phyloP scores from a whole-genome alignment of 306 rosid species.

The Castanospermum australe region DNA sequence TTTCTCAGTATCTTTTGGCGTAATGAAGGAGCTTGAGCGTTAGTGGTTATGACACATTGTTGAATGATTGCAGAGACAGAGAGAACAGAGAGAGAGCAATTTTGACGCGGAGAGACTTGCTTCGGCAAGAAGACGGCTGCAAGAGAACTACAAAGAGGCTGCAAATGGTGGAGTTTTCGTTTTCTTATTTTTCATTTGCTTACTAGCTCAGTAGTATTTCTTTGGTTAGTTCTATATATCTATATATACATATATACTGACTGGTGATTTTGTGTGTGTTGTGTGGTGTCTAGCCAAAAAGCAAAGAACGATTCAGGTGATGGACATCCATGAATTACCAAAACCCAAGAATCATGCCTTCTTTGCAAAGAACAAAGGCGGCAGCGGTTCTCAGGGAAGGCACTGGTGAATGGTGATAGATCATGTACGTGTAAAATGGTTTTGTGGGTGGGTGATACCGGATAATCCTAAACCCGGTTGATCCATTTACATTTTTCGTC shows the following conservation, averaged over 20 bases:
- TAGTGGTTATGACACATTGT: slow-evolving; percentile 15
- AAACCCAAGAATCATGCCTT: slow-evolving; percentile 83
- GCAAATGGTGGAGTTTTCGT: slow-evolving; percentile 62
- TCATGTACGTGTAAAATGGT: background rate
- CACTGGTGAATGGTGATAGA: too few species aligned
- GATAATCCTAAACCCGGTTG: background rate
- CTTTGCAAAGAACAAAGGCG: slow-evolving; percentile 66
- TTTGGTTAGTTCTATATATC: background rate
- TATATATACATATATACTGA: slow-evolving; percentile 16
- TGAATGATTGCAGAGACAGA: slow-evolving; percentile 64
- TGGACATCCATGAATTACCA: slow-evolving; percentile 84
- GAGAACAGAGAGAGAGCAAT: slow-evolving; percentile 60
- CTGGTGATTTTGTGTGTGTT: slow-evolving; percentile 13
- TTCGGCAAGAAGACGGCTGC: slow-evolving; percentile 85
- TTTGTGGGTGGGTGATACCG: background rate
- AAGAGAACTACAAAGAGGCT: slow-evolving; percentile 82
- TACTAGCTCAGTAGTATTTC: background rate
- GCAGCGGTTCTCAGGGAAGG: slow-evolving; percentile 64
- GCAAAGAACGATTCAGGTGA: slow-evolving; percentile 92
- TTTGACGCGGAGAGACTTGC: slow-evolving; percentile 59
- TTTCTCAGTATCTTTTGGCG: slow-evolving; percentile 28
- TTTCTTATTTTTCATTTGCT: background rate
- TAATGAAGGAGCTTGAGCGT: slow-evolving; percentile 5
- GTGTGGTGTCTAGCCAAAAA: slow-evolving; percentile 62
- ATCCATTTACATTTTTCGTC: background rate